Evolutionary conservation across 331 rosid genomes (phyloP).

Genomic region (Malus hybrid): DNA sequence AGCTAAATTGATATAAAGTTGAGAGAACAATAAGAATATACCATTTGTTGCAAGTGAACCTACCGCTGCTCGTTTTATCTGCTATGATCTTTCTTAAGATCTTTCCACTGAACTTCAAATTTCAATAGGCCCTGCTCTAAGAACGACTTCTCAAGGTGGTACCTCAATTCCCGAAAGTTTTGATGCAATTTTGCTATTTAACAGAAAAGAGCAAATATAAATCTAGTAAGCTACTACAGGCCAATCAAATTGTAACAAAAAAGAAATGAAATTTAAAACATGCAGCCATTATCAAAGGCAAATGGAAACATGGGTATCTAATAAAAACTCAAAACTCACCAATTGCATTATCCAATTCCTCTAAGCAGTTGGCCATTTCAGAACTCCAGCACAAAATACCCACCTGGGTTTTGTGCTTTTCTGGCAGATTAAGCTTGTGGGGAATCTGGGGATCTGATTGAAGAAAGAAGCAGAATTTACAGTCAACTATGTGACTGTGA

Average conservation of each 20-base stretch:
- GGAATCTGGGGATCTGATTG: neutral
- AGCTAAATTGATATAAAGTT: neutral
- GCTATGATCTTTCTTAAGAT: neutral
- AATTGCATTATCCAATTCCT: slow-evolving; percentile 11
- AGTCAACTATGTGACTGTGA: neutral
- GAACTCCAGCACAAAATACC: neutral
- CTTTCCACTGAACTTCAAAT: slow-evolving; percentile 16
- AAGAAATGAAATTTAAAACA: neutral
- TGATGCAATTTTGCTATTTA: slow-evolving; percentile 20
- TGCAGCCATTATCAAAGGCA: neutral
- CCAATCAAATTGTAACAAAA: neutral
- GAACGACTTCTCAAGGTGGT: slow-evolving; percentile 14
- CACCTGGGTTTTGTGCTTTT: neutral
- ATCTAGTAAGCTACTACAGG: slow-evolving; percentile 13
- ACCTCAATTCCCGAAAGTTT: slow-evolving; percentile 14
- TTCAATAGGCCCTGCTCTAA: slow-evolving; percentile 10
- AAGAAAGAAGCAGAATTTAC: neutral
- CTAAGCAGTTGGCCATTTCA: slow-evolving; percentile 1
- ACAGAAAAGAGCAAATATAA: slow-evolving; percentile 6
- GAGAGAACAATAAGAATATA: neutral
- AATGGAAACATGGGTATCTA: neutral
- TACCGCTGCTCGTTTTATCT: slow-evolving; percentile 2
- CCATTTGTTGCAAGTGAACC: slow-evolving; percentile 5
- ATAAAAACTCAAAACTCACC: neutral
- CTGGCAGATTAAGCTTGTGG: neutral